Percentiles rank a stretch among this genome's conserved stretches.
Evolutionary conservation across 1,139 yeast genomes (phyloP).

Genomic region (Geotrichum macrosporum): DNA sequence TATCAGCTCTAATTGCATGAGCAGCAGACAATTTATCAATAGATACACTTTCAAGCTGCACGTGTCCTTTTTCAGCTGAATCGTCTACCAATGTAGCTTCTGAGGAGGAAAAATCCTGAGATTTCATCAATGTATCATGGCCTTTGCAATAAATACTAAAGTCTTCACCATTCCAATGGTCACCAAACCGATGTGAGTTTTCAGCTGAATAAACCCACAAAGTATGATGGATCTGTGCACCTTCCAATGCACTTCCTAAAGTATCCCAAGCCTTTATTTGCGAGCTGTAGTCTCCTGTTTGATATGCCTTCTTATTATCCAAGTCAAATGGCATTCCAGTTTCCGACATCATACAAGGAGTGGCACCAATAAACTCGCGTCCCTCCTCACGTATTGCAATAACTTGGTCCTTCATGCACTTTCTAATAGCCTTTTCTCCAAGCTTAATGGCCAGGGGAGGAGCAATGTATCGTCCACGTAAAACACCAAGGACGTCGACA

Average conservation of each 20-base stretch:
- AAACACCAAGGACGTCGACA: slow-evolving; percentile 76
- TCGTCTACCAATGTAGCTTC: not conserved
- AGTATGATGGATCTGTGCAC: slow-evolving; percentile 62
- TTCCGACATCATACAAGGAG: slow-evolving; percentile 74
- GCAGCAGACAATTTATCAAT: slow-evolving; percentile 24
- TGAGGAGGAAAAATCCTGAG: not conserved
- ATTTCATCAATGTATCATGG: slow-evolving; percentile 19
- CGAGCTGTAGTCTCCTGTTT: slow-evolving; percentile 55
- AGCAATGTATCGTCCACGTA: slow-evolving; percentile 64
- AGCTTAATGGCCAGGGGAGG: slow-evolving; percentile 72
- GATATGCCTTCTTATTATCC: slow-evolving; percentile 67
- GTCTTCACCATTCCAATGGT: slow-evolving; percentile 84
- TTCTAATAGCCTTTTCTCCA: slow-evolving; percentile 72
- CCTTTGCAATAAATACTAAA: slow-evolving; percentile 68
- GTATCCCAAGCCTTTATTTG: slow-evolving; percentile 82
- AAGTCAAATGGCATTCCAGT: slow-evolving; percentile 93
- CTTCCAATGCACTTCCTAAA: slow-evolving; percentile 66
- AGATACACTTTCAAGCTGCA: not conserved
- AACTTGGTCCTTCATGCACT: slow-evolving; percentile 61
- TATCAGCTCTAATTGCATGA: slow-evolving; percentile 64
- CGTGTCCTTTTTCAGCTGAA: no score
- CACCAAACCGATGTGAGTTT: slow-evolving; percentile 76
- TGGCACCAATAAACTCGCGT: slow-evolving; percentile 49
- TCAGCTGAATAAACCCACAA: slow-evolving; percentile 74
- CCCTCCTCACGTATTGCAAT: slow-evolving; percentile 61